Percentiles rank a stretch among this genome's conserved stretches.
Conservation (phyloP, 2,329 filamentous ascomycete species). For the Arthrobotrys entomopaga region DNA sequence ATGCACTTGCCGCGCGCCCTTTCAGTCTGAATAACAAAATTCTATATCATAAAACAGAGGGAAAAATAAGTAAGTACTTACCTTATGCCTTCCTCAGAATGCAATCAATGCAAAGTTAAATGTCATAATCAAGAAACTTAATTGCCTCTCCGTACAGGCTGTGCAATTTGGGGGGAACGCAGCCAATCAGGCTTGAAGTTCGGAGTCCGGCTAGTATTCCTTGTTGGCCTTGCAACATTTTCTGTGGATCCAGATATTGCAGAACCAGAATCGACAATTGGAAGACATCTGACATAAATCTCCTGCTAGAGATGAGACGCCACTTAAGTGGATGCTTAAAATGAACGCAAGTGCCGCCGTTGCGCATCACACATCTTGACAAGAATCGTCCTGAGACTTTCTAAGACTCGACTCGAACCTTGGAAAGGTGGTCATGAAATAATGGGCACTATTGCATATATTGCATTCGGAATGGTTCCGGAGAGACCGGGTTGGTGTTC, state of each 20-base stretch:
- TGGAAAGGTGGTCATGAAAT: no score
- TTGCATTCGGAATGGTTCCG: conserved; percentile 45
- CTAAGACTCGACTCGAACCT: neutral
- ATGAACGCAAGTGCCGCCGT: conserved; percentile 28
- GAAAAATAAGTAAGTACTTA: no score
- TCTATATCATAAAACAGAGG: neutral
- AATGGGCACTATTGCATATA: conserved; percentile 4
- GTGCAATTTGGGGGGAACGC: conserved; percentile 4
- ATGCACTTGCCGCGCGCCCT: conserved; percentile 42
- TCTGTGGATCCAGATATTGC: neutral
- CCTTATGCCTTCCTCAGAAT: neutral
- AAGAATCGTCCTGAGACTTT: neutral
- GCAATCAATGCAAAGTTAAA: neutral
- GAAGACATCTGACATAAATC: no score
- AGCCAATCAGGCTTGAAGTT: conserved; percentile 9
- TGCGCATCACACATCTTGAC: neutral
- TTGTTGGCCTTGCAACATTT: no score
- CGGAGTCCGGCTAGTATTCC: conserved; percentile 32
- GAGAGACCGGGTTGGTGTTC: conserved; percentile 51
- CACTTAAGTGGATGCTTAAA: conserved; percentile 41
- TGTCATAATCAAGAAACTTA: neutral
- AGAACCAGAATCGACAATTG: neutral
- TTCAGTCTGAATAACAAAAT: neutral
- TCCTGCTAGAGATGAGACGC: conserved; percentile 6
- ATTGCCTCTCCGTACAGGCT: conserved; percentile 24